A percentile compares a stretch with the other conserved stretches of the same genome.
Conservation (phyloP, 148 eudicot species). For the Chenopodium berlandieri region DNA sequence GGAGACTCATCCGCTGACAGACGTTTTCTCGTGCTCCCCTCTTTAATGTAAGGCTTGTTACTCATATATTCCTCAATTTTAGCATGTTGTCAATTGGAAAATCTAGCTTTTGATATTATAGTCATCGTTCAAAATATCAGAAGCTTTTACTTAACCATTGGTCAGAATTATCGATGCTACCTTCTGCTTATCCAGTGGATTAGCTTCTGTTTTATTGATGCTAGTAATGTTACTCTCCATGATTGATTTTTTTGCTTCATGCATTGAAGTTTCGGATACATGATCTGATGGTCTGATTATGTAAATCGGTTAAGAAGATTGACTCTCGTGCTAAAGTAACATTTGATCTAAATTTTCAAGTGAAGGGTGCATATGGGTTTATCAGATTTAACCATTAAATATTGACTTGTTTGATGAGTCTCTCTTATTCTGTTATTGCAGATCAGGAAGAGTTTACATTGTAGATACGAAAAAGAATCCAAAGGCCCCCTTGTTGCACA, state of each 20-base stretch:
- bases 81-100: background rate
- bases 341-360: background rate
- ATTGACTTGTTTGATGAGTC: background rate
- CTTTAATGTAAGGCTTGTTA: conserved; percentile 55
- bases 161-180: background rate
- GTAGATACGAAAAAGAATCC: conserved; percentile 72
- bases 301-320: background rate
- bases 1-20: conserved; percentile 76
- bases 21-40: conserved; percentile 85
- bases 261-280: background rate
- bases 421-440: conserved; percentile 24
- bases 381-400: background rate
- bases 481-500: conserved; percentile 75
- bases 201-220: too few relatives aligned
- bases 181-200: too few relatives aligned
- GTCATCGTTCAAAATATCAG: background rate
- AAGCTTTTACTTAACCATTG: background rate
- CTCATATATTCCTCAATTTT: background rate
- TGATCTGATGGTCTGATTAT: background rate
- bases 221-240: background rate
- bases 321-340: background rate
- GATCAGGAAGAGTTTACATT: conserved; percentile 93
- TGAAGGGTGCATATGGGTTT: background rate
- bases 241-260: background rate
- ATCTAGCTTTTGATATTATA: background rate